phyloP scores from a whole-genome alignment of 495 filamentous ascomycete genomes.

The Collariella sp. region DNA sequence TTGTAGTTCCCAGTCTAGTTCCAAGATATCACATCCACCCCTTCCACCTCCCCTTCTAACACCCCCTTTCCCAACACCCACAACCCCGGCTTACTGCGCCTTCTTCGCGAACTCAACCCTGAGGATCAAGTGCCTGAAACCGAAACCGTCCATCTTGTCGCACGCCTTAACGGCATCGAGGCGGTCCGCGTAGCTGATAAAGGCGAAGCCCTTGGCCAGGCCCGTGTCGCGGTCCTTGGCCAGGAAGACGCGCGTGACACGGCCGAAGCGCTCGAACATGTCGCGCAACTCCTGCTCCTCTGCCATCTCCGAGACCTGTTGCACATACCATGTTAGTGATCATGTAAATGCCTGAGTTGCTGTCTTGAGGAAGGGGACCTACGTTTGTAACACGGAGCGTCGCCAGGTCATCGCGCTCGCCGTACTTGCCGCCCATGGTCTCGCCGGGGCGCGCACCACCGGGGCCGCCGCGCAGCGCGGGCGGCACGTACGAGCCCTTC shows the following conservation, averaged over 20 bases:
- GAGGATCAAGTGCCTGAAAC: conserved; percentile 83
- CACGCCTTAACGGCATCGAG: conserved; percentile 83
- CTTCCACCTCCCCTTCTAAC: background rate
- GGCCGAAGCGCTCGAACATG: conserved; percentile 95
- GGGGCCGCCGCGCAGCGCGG: conserved; percentile 72
- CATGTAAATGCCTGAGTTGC: no score
- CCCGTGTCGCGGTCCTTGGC: conserved; percentile 95
- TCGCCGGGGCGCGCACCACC: conserved; percentile 55
- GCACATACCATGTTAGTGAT: conserved; percentile 4
- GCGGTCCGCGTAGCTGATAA: conserved; percentile 90
- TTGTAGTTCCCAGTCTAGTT: conserved; percentile 4
- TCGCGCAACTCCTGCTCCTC: conserved; percentile 90
- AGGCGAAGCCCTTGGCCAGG: conserved; percentile 93
- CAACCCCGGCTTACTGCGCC: conserved; percentile 32
- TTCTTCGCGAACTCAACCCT: conserved; percentile 90
- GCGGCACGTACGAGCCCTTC: conserved; percentile 78
- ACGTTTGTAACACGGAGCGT: conserved; percentile 97
- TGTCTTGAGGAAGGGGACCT: no score
- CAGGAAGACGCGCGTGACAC: conserved; percentile 92
- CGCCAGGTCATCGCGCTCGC: conserved; percentile 91
- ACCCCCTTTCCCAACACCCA: background rate
- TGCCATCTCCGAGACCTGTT: conserved; percentile 90
- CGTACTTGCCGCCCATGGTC: conserved; percentile 80
- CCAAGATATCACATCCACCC: background rate
- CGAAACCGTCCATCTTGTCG: conserved; percentile 96